These are phyloP conservation scores for Yamadazyma sp. DNA, from an alignment of 805 yeast species.

Conservation along the genomic window DNA sequence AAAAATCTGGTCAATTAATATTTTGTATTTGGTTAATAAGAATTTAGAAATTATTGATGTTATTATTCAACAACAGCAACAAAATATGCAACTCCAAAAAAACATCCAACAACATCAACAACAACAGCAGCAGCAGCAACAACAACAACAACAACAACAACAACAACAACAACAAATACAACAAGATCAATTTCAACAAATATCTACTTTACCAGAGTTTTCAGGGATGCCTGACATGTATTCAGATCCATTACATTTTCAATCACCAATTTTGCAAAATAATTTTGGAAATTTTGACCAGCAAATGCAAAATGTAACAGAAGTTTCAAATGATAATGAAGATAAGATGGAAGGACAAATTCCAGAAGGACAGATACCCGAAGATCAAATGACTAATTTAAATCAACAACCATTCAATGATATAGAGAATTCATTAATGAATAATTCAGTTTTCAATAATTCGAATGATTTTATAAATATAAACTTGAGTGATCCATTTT, in stretches of 20 bases:
- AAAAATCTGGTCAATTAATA: conserved; percentile 34
- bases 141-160: not conserved
- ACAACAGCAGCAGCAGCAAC: not conserved
- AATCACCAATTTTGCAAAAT: not conserved
- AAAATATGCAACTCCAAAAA: not conserved
- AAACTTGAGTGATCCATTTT: conserved; percentile 46
- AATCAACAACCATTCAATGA: conserved; percentile 1
- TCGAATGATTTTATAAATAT: conserved; percentile 33
- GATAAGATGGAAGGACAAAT: no score
- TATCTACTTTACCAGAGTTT: not conserved
- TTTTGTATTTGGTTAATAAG: conserved; percentile 28
- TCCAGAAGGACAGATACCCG: no score
- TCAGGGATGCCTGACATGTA: not conserved
- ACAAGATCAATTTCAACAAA: conserved; percentile 1
- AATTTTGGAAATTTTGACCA: not conserved
- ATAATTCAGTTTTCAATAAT: conserved; percentile 24
- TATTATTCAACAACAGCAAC: conserved; percentile 19
- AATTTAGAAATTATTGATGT: conserved; percentile 25
- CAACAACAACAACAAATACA: not conserved
- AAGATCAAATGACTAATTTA: not conserved
- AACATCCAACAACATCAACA: not conserved
- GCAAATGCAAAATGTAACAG: not conserved
- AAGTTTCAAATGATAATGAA: not conserved
- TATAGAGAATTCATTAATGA: not conserved
- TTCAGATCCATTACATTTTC: not conserved